phyloP scores from a whole-genome alignment of 2,329 filamentous ascomycete genomes.

The Neonectria ditissima region DNA sequence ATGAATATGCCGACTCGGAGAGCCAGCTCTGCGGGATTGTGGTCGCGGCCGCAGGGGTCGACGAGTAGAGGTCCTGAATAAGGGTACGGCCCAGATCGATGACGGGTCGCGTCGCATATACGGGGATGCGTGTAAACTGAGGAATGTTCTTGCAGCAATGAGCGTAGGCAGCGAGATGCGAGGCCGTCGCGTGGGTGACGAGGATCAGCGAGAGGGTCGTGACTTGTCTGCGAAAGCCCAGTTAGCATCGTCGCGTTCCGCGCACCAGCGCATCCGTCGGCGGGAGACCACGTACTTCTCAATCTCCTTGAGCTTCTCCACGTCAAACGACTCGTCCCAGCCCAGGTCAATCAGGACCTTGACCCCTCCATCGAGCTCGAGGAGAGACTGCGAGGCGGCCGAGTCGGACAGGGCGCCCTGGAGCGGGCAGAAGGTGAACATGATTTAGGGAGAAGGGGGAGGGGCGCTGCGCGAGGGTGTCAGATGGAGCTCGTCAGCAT shows the following conservation, averaged over 20 bases:
- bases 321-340: constrained; percentile 94
- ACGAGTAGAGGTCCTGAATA: constrained; percentile 91
- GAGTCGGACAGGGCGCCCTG: constrained; percentile 91
- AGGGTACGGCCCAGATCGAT: constrained; percentile 92
- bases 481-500: constrained; percentile 39
- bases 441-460: too few species aligned
- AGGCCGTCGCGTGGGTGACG: constrained; percentile 91
- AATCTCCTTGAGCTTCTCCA: constrained; percentile 83
- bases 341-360: constrained; percentile 95
- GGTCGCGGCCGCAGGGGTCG: constrained; percentile 87
- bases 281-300: constrained; percentile 83
- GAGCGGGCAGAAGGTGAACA: constrained; percentile 97
- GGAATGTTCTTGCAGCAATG: constrained; percentile 98
- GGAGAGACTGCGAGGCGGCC: constrained; percentile 89
- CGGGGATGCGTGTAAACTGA: constrained; percentile 88
- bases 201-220: constrained; percentile 94
- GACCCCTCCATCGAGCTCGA: constrained; percentile 96
- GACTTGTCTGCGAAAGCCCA: constrained; percentile 72
- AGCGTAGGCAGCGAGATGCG: constrained; percentile 92
- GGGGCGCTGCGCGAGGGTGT: constrained; percentile 34
- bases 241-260: constrained; percentile 34
- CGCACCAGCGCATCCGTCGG: neutral
- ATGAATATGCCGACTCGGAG: constrained; percentile 70
- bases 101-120: constrained; percentile 94
- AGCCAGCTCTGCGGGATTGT: constrained; percentile 81